Conservation (phyloP, 1,284 basidiomycete species). For the Ganoderma lingzhi region DNA sequence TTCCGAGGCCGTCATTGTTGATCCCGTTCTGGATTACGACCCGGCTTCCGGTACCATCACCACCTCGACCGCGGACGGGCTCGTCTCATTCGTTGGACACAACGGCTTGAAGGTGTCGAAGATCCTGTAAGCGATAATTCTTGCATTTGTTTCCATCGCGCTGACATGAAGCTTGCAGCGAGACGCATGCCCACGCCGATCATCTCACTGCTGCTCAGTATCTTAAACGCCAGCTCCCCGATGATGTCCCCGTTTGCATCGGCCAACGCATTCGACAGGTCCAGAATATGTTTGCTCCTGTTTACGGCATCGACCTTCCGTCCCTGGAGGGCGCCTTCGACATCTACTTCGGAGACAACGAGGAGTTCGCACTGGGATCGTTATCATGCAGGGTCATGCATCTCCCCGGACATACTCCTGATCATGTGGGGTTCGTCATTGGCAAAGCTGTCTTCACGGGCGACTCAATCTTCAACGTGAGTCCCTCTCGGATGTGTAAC, state of each 20-base stretch:
- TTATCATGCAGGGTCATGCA: conserved; percentile 45
- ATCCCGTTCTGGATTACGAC: conserved; percentile 50
- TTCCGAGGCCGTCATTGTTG: conserved; percentile 45
- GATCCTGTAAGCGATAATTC: conserved; percentile 41
- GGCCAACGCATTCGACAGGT: conserved; percentile 48
- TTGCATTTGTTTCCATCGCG: conserved; percentile 1
- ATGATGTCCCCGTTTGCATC: conserved; percentile 46
- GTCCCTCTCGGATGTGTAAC: conserved; percentile 16
- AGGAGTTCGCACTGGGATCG: conserved; percentile 45
- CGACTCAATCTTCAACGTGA: conserved; percentile 52
- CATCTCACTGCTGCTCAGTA: conserved; percentile 51
- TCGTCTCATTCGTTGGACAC: conserved; percentile 44
- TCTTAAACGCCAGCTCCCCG: conserved; percentile 43
- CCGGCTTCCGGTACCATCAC: conserved; percentile 43
- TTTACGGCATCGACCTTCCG: conserved; percentile 43
- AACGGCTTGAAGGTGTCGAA: conserved; percentile 43
- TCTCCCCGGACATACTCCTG: conserved; percentile 49
- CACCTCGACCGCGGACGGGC: conserved; percentile 46
- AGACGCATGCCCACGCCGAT: conserved; percentile 53
- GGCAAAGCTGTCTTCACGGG: conserved; percentile 51
- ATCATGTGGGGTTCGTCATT: conserved; percentile 49
- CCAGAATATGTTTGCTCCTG: conserved; percentile 46
- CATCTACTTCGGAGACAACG: conserved; percentile 47
- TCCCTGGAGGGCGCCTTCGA: conserved; percentile 45
- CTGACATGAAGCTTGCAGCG: conserved; percentile 34